These are phyloP conservation scores for Hypoxylon sp. DNA, from an alignment of 2,329 filamentous ascomycete species.

Conservation along the genomic window DNA sequence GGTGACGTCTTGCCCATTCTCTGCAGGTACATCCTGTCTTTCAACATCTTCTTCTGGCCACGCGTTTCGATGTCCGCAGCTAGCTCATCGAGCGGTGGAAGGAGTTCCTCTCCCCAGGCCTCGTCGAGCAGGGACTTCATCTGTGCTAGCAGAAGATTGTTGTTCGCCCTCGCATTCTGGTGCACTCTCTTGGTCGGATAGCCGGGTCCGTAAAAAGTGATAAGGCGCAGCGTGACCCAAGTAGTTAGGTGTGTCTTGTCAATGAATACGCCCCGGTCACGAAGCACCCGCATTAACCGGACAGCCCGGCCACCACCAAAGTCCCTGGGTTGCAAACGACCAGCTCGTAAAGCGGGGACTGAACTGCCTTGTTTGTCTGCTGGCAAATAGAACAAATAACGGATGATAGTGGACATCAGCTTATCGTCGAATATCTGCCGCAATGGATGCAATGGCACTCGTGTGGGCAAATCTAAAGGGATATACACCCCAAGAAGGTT, in stretches of 20 bases:
- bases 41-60: slow-evolving; percentile 17
- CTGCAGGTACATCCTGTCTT: slow-evolving; percentile 27
- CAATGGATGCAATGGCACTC: slow-evolving; percentile 56
- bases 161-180: slow-evolving; percentile 36
- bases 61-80: slow-evolving; percentile 38
- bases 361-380: slow-evolving; percentile 33
- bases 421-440: slow-evolving; percentile 54
- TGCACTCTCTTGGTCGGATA: slow-evolving; percentile 32
- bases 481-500: slow-evolving; percentile 49
- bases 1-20: slow-evolving; percentile 18
- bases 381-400: slow-evolving; percentile 56
- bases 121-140: slow-evolving; percentile 50
- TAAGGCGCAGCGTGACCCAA: slow-evolving; percentile 44
- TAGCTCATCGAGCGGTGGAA: slow-evolving; percentile 45
- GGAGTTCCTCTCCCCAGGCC: slow-evolving; percentile 49
- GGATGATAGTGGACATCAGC: slow-evolving; percentile 53
- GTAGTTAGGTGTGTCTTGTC: slow-evolving; percentile 36
- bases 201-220: slow-evolving; percentile 47
- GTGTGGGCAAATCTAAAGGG: slow-evolving; percentile 54
- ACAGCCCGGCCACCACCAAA: slow-evolving; percentile 47
- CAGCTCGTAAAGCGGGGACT: slow-evolving; percentile 12
- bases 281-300: slow-evolving; percentile 47
- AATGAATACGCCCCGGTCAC: slow-evolving; percentile 46
- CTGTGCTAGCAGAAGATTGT: slow-evolving; percentile 44
- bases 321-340: slow-evolving; percentile 25